Conservation (phyloP, 345 rosid genomes). For the Eucalyptus leucophloia region DNA sequence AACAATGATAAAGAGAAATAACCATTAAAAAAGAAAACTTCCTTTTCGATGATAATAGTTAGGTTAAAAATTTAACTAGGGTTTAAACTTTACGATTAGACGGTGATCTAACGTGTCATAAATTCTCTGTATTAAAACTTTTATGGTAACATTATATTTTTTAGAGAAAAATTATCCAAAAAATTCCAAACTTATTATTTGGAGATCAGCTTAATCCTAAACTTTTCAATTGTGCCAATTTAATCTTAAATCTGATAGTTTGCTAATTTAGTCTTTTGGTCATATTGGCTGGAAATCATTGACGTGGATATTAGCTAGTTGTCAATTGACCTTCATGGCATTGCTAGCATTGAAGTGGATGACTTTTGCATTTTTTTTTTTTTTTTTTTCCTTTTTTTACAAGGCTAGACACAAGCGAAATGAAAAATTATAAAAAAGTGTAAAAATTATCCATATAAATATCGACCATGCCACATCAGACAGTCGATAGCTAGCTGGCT, state of each 20-base stretch:
- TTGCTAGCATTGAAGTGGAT: neutral
- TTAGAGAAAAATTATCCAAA: neutral
- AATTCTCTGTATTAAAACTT: neutral
- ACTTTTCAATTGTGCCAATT: too few species aligned
- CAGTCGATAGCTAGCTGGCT: rapidly evolving
- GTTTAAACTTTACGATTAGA: neutral
- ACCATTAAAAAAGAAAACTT: neutral
- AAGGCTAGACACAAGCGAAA: too few species aligned
- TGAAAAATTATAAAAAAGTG: too few species aligned
- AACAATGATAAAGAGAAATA: neutral
- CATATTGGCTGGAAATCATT: too few species aligned
- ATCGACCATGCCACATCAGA: too few species aligned
- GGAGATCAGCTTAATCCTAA: too few species aligned
- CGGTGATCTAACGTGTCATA: neutral
- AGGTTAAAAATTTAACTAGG: neutral
- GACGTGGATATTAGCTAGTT: too few species aligned
- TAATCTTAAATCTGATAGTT: too few species aligned
- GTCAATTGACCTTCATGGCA: neutral
- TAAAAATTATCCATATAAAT: too few species aligned
- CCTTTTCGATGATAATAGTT: neutral
- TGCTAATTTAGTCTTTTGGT: neutral
- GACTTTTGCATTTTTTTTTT: too few species aligned
- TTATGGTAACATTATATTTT: neutral
- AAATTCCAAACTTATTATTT: too few species aligned
- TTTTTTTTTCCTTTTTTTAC: rapidly evolving